Conservation (phyloP, 192 early-diverging fungal species). For the Coemansia sp. region DNA sequence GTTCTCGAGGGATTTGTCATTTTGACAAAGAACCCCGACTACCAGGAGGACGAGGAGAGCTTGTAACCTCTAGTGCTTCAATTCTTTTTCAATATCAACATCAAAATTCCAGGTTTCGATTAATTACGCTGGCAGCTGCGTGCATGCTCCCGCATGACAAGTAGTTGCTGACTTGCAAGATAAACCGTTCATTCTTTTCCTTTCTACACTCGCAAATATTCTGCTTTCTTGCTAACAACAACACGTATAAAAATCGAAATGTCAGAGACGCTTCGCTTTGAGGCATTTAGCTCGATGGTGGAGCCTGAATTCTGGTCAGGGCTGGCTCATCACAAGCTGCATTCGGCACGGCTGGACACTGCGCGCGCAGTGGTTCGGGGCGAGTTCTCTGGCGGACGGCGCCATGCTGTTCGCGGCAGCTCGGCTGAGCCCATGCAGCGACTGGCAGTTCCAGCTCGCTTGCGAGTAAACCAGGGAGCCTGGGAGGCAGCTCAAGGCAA, state of each 20-base stretch:
- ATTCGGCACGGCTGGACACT: slow-evolving; percentile 78
- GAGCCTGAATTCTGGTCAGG: slow-evolving; percentile 90
- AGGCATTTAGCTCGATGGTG: slow-evolving; percentile 78
- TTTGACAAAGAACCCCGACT: slow-evolving; percentile 90
- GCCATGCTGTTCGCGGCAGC: slow-evolving; percentile 46
- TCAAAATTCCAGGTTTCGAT: background rate
- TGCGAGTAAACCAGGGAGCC: slow-evolving; percentile 55
- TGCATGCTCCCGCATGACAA: background rate
- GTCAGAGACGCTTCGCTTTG: slow-evolving; percentile 72
- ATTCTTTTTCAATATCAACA: background rate
- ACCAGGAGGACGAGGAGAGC: slow-evolving; percentile 64
- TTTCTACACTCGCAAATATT: background rate
- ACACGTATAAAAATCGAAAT: slow-evolving; percentile 8
- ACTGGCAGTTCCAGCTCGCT: slow-evolving; percentile 58
- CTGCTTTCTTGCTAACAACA: background rate
- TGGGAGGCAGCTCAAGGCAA: background rate
- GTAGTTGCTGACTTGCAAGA: background rate
- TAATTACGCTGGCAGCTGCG: background rate
- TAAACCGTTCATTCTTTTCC: background rate
- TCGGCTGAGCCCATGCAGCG: slow-evolving; percentile 19
- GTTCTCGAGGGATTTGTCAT: slow-evolving; percentile 97
- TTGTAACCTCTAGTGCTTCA: background rate
- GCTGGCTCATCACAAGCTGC: slow-evolving; percentile 81
- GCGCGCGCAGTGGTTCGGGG: slow-evolving; percentile 56
- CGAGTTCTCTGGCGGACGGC: slow-evolving; percentile 65